Conservation (phyloP, 2,329 filamentous ascomycete species). For the Sporothrix globosa region DNA sequence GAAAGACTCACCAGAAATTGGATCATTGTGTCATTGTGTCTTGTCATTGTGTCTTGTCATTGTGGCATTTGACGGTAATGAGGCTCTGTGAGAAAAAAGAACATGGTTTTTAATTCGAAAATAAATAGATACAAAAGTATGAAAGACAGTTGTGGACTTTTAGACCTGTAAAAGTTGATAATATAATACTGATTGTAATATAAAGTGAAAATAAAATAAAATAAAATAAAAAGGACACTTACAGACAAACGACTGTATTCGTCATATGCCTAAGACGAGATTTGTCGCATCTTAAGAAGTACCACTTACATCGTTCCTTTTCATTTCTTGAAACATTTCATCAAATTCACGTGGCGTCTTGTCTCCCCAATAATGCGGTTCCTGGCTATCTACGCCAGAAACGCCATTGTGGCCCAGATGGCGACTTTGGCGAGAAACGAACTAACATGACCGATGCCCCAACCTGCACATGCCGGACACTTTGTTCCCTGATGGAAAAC, state of each 20-base stretch:
- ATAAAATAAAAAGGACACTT: not conserved
- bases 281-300: not conserved
- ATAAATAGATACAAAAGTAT: not conserved
- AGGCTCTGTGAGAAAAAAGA: too few relatives aligned
- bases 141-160: not conserved
- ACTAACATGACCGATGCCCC: not conserved
- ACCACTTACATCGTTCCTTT: too few relatives aligned
- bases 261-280: not conserved
- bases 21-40: too few relatives aligned
- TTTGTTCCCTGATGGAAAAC: not conserved
- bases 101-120: not conserved
- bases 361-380: not conserved
- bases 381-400: not conserved
- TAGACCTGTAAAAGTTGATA: not conserved
- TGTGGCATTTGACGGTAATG: too few relatives aligned
- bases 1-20: too few relatives aligned
- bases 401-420: slow-evolving; percentile 24
- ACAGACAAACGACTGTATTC: not conserved
- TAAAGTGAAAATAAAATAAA: not conserved
- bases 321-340: too few relatives aligned
- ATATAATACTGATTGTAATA: not conserved
- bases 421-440: not conserved
- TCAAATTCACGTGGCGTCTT: too few relatives aligned
- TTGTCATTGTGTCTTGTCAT: too few relatives aligned
- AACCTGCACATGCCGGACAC: not conserved